These are phyloP conservation scores for Anthoceros angustus DNA, from an alignment of 225 moss, liverwort and hornwort species.

Conservation along the genomic window DNA sequence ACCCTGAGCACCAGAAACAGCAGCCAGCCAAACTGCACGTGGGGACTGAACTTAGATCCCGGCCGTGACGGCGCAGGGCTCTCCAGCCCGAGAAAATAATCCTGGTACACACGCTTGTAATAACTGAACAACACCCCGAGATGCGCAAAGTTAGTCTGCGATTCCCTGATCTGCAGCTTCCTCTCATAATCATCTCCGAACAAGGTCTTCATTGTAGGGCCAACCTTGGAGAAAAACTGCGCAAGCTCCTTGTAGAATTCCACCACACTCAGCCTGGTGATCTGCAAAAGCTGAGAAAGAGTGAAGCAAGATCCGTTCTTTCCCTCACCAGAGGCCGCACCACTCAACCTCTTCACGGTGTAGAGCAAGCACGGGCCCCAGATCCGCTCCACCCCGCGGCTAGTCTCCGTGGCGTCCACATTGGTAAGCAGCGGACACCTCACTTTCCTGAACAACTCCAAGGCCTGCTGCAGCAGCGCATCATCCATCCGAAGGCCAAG, in stretches of 20 bases:
- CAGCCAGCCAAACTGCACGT: slow-evolving; percentile 99
- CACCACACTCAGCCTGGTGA: slow-evolving; percentile 67
- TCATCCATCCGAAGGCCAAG: background rate
- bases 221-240: slow-evolving; percentile 73
- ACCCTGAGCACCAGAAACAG: slow-evolving; percentile 80
- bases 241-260: slow-evolving; percentile 95
- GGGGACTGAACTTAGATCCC: slow-evolving; percentile 37
- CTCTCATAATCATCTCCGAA: slow-evolving; percentile 87
- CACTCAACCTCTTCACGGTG: background rate
- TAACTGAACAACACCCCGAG: slow-evolving; percentile 72
- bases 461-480: background rate
- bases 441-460: background rate
- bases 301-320: slow-evolving; percentile 27
- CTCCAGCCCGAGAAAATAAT: slow-evolving; percentile 54
- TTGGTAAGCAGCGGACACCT: background rate
- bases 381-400: background rate
- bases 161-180: slow-evolving; percentile 75
- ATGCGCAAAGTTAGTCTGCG: slow-evolving; percentile 87
- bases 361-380: background rate
- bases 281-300: slow-evolving; percentile 72
- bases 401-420: background rate
- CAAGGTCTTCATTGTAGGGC: slow-evolving; percentile 37
- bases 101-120: slow-evolving; percentile 88
- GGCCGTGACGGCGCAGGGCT: slow-evolving; percentile 35
- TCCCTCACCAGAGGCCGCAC: background rate